Conservation (phyloP, 2,329 filamentous ascomycete genomes). For the Curvularia eragrostidis region DNA sequence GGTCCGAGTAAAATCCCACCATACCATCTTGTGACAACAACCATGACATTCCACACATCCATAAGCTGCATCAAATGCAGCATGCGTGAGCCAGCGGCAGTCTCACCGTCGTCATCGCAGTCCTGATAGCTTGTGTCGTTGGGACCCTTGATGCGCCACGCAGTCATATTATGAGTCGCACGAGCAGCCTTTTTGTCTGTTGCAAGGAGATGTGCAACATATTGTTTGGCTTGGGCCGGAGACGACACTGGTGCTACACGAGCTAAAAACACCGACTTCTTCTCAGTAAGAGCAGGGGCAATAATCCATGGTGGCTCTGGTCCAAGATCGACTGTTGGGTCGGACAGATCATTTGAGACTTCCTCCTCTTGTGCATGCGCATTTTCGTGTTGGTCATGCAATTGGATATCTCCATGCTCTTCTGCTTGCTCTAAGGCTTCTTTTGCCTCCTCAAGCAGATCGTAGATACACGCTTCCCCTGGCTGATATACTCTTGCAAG, state of each 20-base stretch:
- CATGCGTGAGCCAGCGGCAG: conserved; percentile 83
- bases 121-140: conserved; percentile 75
- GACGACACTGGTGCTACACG: conserved; percentile 74
- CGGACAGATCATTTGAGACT: conserved; percentile 1
- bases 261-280: conserved; percentile 87
- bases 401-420: conserved; percentile 35
- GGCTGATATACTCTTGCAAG: conserved; percentile 72
- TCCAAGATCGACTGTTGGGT: conserved; percentile 33
- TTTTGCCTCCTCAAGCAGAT: conserved; percentile 75
- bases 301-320: conserved; percentile 71
- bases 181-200: conserved; percentile 84
- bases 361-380: conserved; percentile 14
- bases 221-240: conserved; percentile 72
- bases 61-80: conserved; percentile 93
- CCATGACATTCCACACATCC: conserved; percentile 90
- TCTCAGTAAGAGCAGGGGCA: conserved; percentile 76
- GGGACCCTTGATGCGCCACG: conserved; percentile 78
- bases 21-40: conserved; percentile 95
- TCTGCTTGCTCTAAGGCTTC: conserved; percentile 59
- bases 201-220: conserved; percentile 75
- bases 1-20: conserved; percentile 89
- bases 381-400: conserved; percentile 31
- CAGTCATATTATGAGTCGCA: conserved; percentile 94
- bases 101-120: conserved; percentile 95
- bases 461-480: conserved; percentile 85